Base-by-base conservation (phyloP, 306 rosid genomes). In the Erythrophleum fordii region DNA sequence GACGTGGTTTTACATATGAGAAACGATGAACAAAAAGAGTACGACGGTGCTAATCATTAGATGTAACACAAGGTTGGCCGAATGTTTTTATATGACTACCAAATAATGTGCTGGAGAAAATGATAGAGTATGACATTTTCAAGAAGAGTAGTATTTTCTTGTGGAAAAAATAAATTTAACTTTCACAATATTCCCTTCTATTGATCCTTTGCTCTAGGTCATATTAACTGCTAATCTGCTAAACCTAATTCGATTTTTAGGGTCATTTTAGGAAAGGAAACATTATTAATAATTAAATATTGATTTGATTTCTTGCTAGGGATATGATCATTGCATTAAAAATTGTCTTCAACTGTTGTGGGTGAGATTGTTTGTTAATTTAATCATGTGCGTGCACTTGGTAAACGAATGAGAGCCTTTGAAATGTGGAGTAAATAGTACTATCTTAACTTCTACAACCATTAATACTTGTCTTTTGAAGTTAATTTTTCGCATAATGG, bases 301-400 rank as follows among this genome's bases (percentile, higher is more conserved):
- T 42, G 35, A 11, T 42, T 68, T 42, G 11, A 5, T 41, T 22
- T 22, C 46, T 79, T 12, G 53, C 28, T 79, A 44, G 20, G 52
- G 25, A 39, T 41, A n/a, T 41, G 14, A 13, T 52, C 13, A 26
- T 29, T 25, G 51, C 10, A 42, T 68, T 11, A 22, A 31, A 29
- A 31, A 31, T 58, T 23, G 61, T 25, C 31, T 8, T 46, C 31
- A 17, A 45, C 39, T 58, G n/a, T 79, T 29, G 8, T 71, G 49
- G 3, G 3, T 34, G 22, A 48, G 55, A 55, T 55, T 31, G 41
- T 58, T 69, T 14, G 25, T 35, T 34, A 49, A n/a, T 48, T 46
- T 39, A 25, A 55, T 23, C 56, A 49, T 39, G 83, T 51, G 26
- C 79, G 13, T 64, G 14, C 52, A 64, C 45, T 61, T 72, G 66